These are phyloP conservation scores for Alternaria arborescens DNA, from an alignment of 2,329 filamentous ascomycete genomes.

Conservation along the genomic window DNA sequence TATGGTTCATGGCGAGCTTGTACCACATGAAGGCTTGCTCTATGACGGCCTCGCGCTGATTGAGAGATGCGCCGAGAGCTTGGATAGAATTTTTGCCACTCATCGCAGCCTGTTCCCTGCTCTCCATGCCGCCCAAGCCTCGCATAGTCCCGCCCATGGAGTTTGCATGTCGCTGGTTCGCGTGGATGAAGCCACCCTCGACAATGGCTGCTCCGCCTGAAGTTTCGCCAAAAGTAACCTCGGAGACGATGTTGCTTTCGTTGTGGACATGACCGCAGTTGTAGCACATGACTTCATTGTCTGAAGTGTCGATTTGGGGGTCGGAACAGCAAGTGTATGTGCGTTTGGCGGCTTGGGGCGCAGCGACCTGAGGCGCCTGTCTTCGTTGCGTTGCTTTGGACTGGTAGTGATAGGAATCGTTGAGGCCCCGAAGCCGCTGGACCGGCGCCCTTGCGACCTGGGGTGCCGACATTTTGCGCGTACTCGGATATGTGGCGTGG, in stretches of 20 bases:
- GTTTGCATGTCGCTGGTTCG: conserved; percentile 82
- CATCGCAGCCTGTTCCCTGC: conserved; percentile 70
- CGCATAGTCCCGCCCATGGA: conserved; percentile 60
- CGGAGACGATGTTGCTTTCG: conserved; percentile 88
- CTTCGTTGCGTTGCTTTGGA: conserved; percentile 32
- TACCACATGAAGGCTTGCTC: conserved; percentile 55
- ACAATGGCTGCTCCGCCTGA: conserved; percentile 86
- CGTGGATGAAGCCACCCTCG: conserved; percentile 86
- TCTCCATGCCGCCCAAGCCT: conserved; percentile 60
- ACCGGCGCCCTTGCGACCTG: conserved; percentile 26
- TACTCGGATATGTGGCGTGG: not conserved
- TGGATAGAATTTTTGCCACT: conserved; percentile 57
- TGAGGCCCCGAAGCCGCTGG: conserved; percentile 39
- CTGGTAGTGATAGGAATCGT: conserved; percentile 27
- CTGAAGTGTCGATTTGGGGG: conserved; percentile 36
- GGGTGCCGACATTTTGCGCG: conserved; percentile 30
- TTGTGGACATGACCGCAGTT: conserved; percentile 86
- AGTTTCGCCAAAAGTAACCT: conserved; percentile 90
- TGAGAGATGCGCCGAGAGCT: conserved; percentile 50
- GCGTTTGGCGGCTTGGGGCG: conserved; percentile 22
- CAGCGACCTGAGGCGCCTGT: conserved; percentile 28
- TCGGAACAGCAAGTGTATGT: conserved; percentile 39
- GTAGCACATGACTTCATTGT: conserved; percentile 63
- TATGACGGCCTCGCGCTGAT: conserved; percentile 47
- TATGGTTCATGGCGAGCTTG: conserved; percentile 65